A percentile compares a stretch with the other conserved stretches of the same genome.
phyloP scores from a whole-genome alignment of 2,329 filamentous ascomycete genomes.

The Colletotrichum nymphaeae region DNA sequence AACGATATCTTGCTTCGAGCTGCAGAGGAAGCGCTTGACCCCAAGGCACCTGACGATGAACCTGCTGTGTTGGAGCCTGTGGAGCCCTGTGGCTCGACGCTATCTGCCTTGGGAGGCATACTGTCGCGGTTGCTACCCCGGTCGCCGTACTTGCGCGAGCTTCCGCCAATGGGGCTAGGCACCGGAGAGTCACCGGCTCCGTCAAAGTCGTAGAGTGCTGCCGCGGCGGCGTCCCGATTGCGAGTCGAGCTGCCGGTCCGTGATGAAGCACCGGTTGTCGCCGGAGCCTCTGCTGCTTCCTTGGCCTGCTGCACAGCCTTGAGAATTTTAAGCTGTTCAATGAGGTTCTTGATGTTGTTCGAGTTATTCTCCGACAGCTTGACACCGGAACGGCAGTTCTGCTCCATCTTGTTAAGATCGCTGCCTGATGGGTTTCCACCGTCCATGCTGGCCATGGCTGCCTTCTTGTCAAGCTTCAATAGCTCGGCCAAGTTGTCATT shows the following conservation, averaged over 20 bases:
- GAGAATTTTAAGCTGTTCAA: conserved; percentile 57
- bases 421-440: conserved; percentile 40
- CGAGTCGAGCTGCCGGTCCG: conserved; percentile 35
- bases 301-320: conserved; percentile 56
- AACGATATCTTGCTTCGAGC: conserved; percentile 62
- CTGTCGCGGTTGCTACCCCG: conserved; percentile 59
- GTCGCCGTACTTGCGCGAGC: conserved; percentile 47
- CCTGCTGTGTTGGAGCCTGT: conserved; percentile 49
- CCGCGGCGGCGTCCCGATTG: conserved; percentile 39
- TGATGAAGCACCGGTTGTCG: conserved; percentile 28
- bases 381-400: conserved; percentile 55
- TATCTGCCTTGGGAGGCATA: conserved; percentile 66
- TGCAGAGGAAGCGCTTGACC: conserved; percentile 31
- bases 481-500: conserved; percentile 54
- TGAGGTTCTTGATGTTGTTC: conserved; percentile 48
- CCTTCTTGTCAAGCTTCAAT: conserved; percentile 53
- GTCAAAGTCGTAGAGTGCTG: conserved; percentile 58
- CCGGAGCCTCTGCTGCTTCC: conserved; percentile 49
- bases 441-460: conserved; percentile 51
- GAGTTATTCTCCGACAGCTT: conserved; percentile 53
- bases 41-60: conserved; percentile 36
- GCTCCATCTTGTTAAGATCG: conserved; percentile 56
- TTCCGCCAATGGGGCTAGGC: conserved; percentile 53
- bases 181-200: conserved; percentile 57
- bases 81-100: conserved; percentile 64